Base-by-base conservation (phyloP, 2,329 filamentous ascomycete genomes). In the Penicillium expansum region DNA sequence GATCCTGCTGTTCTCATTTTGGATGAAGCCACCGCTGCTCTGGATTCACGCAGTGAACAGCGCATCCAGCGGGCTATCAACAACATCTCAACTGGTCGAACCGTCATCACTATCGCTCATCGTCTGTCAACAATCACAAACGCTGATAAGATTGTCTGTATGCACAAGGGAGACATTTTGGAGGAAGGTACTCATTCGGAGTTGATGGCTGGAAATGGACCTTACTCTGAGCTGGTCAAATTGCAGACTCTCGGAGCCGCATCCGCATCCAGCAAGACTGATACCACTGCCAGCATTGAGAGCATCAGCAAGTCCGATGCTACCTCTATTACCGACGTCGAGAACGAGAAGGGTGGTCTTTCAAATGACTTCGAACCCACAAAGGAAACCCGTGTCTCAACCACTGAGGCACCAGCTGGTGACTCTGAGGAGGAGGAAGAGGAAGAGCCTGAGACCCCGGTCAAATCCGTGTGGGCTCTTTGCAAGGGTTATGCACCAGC, bases 21-120 rank as follows among this genome's bases (percentile, higher is more conserved):
- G 4, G 92, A 97, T 66, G 92, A 97, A 74, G 90, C 91, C 1
- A 96, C 92, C 0, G 67, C 66, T 24, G 65, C 87, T 32, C 78
- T 84, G 39, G 82, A 84, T 62, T 78, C 81, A 3, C 74, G 78
- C 32, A 81, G 79, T 2, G 82, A 84, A 60, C 72, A 75, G 14
- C 75, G 80, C 14, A 82, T 84, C 2, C 82, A 83, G 62, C 67
- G 75, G n/a, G 81, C 82, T 2, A 75, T 84, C 20, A 77, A 79
- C 51, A 73, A 75, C 13, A 76, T 86, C 0, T 81, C 88, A 0
- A 77, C 81, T 4, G 81, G 79, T 3, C 81, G 90, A 11, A 89
- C 88, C 0, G 86, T 90, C 0, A 83, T 93, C 22, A 85, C 92
- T 35, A 90, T 92, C 45, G 91, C 90, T 0, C 69, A 72, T 56